Conservation (phyloP, 1,284 basidiomycete genomes). For the Boletus mariae region DNA sequence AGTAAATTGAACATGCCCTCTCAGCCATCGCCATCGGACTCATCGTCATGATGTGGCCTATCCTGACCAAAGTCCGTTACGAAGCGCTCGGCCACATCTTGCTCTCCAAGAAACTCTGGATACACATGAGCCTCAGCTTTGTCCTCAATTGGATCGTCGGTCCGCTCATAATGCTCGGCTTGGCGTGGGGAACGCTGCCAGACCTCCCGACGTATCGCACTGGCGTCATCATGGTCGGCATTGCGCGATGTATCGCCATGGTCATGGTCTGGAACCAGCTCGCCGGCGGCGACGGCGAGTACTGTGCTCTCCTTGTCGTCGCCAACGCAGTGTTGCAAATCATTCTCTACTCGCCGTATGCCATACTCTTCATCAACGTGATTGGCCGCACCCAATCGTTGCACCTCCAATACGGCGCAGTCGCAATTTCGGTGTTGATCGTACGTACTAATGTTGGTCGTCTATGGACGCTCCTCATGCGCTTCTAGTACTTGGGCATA, state of each 20-base stretch:
- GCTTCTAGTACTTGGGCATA: conserved; percentile 66
- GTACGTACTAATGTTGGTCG: conserved; percentile 37
- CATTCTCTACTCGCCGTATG: conserved; percentile 72
- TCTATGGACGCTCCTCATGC: background rate
- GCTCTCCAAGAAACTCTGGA: conserved; percentile 49
- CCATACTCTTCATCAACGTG: conserved; percentile 74
- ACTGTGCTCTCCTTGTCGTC: conserved; percentile 72
- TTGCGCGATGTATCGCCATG: conserved; percentile 72
- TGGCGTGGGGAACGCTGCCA: conserved; percentile 84
- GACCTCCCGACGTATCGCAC: conserved; percentile 66
- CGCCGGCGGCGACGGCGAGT: conserved; percentile 71
- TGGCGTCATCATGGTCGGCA: conserved; percentile 52
- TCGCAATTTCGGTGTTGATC: conserved; percentile 75
- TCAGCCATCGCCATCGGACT: conserved; percentile 74
- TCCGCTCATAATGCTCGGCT: conserved; percentile 77
- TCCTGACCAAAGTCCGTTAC: conserved; percentile 77
- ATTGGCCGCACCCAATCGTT: conserved; percentile 51
- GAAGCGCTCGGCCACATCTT: conserved; percentile 66
- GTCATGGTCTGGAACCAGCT: conserved; percentile 84
- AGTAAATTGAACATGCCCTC: background rate
- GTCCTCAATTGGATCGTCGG: conserved; percentile 82
- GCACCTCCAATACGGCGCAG: conserved; percentile 61
- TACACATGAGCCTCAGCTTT: conserved; percentile 69
- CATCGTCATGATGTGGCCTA: conserved; percentile 91
- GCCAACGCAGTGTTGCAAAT: conserved; percentile 71